Evolutionary conservation across 2,329 filamentous ascomycete species (phyloP), one percentile per base, ranked within the genome.

Genomic region (Venturia nashicola): DNA sequence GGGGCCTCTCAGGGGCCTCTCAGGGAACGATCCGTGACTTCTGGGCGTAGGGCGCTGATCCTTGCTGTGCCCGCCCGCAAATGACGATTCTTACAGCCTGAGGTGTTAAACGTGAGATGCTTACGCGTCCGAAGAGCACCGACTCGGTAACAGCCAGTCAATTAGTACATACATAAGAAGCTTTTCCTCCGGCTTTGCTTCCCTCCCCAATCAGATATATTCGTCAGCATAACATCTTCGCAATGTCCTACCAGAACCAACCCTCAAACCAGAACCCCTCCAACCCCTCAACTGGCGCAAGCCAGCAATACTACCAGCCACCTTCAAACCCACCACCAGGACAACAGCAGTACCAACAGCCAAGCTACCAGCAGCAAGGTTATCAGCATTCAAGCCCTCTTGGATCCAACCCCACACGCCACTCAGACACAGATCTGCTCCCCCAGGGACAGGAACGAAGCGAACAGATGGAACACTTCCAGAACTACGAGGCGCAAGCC

Each of bases 381-480:
- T 57, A 36, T 36, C 51, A 57, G 12, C 51, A 57, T 20, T 57
- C 51, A 20, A 57, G 36, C 18, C 51, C 51, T 20, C 51, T 57
- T 18, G 51, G 51, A 70, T 57, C 51, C 27, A 57, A 57, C n/a
- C 51, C 51, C 32, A 57, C 39, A 2, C 71, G 70, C 40, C 71
- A 72, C 62, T 67, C 69, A 32, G 69, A 65, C 36, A 73, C 72
- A 12, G 76, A 57, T 57, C 51, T 57, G 7, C 71, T 78, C 1
- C 76, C 77, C 1, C 71, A 71, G n/a, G 71, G 71, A 43, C 72
- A 76, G 66, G 77, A 74, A 67, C 73, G 67, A 67, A 74, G 69
- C 48, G 76, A 78, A 67, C 75, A 78, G 64, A 74, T 77, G 57
- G 77, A 79, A 64, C 70, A 72, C 3, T 69, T 75, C 71, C 75